These are phyloP conservation scores for Syncephalis plumigaleata DNA, from an alignment of 371 early-diverging fungal species.

Conservation along the genomic window DNA sequence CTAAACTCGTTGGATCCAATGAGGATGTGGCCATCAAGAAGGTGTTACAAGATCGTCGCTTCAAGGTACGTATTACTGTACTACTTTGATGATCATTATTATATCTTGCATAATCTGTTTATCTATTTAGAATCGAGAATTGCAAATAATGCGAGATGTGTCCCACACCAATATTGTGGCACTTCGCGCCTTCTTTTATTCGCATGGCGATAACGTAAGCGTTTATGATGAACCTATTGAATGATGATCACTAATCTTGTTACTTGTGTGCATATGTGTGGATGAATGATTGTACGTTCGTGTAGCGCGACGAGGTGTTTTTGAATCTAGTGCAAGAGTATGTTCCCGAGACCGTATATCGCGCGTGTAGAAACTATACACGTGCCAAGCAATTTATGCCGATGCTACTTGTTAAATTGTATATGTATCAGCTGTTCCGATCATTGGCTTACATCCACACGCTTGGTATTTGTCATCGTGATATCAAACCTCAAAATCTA, in stretches of 20 bases:
- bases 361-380: constrained; percentile 69
- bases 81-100: neutral
- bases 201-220: constrained; percentile 56
- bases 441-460: constrained; percentile 94
- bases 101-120: neutral
- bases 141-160: constrained; percentile 86
- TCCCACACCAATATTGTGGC: constrained; percentile 78
- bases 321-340: constrained; percentile 85
- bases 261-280: constrained; percentile 1
- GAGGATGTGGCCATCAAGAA: constrained; percentile 87
- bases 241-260: neutral
- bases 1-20: constrained; percentile 57
- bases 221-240: too few species aligned
- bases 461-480: constrained; percentile 81
- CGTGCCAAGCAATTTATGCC: constrained; percentile 89
- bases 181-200: constrained; percentile 77
- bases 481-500: constrained; percentile 98
- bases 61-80: constrained; percentile 46
- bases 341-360: constrained; percentile 86
- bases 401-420: constrained; percentile 79
- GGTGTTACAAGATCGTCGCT: constrained; percentile 90
- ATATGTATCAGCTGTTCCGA: constrained; percentile 92
- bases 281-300: neutral
- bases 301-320: constrained; percentile 76
- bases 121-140: constrained; percentile 67